These are phyloP conservation scores for Dalbergia cultrata DNA, from an alignment of 306 rosid genomes.

Conservation along the genomic window DNA sequence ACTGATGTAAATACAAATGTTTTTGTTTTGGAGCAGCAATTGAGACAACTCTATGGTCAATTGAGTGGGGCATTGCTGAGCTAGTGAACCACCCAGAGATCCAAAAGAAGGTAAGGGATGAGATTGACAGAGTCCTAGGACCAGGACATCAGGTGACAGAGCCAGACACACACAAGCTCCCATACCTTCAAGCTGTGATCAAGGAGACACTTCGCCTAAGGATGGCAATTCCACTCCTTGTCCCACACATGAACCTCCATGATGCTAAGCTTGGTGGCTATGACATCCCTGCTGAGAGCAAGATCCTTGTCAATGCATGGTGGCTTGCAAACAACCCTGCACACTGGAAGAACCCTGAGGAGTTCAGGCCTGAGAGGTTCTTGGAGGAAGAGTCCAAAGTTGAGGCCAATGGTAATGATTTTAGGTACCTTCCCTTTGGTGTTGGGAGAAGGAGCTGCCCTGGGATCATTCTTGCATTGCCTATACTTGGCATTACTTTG, in stretches of 20 bases:
- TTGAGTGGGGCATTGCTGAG: slow-evolving; percentile 93
- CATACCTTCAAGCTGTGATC: slow-evolving; percentile 90
- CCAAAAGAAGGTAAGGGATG: slow-evolving; percentile 67
- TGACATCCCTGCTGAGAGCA: slow-evolving; percentile 92
- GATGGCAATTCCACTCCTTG: slow-evolving; percentile 90
- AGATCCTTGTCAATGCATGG: slow-evolving; percentile 86
- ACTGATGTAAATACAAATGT: slow-evolving; percentile 16
- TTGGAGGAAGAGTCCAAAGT: slow-evolving; percentile 83
- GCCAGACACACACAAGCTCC: slow-evolving; percentile 72
- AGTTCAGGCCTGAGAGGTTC: slow-evolving; percentile 91
- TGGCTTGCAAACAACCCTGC: slow-evolving; percentile 94
- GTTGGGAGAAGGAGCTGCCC: slow-evolving; percentile 94
- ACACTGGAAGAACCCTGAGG: slow-evolving; percentile 81
- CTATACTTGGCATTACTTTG: slow-evolving; percentile 78
- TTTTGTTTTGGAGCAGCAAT: slow-evolving; percentile 63
- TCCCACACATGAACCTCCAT: slow-evolving; percentile 93
- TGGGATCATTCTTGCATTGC: slow-evolving; percentile 86
- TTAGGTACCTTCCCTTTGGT: slow-evolving; percentile 86
- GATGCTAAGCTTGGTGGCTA: slow-evolving; percentile 75
- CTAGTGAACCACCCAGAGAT: slow-evolving; percentile 86
- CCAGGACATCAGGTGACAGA: slow-evolving; percentile 72
- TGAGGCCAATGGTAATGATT: slow-evolving; percentile 92
- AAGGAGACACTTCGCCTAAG: slow-evolving; percentile 82
- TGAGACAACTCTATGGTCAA: slow-evolving; percentile 90
- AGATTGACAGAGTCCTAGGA: slow-evolving; percentile 73